phyloP scores from a whole-genome alignment of 225 moss, liverwort and hornwort species.

The Anthoceros angustus region DNA sequence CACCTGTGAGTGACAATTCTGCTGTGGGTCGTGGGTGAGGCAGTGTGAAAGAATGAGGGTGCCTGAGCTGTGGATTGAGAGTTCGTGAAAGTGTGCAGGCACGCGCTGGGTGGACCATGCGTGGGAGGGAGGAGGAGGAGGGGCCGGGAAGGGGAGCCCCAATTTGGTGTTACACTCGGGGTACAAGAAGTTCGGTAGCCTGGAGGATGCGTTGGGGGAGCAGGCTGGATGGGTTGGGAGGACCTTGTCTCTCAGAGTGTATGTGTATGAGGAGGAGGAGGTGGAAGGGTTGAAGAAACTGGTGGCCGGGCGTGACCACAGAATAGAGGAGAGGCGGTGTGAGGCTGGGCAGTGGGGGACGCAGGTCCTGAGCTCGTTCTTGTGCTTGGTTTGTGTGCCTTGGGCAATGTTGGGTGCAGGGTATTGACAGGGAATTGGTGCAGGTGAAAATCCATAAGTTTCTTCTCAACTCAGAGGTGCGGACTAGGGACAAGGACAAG shows the following conservation, averaged over 20 bases:
- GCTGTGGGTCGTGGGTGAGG: neutral
- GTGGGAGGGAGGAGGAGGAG: neutral
- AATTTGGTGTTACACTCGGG: neutral
- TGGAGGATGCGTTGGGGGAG: neutral
- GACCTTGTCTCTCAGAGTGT: constrained; percentile 29
- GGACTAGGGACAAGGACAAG: constrained; percentile 33
- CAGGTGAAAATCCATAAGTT: constrained; percentile 51
- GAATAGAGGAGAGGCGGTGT: constrained; percentile 27
- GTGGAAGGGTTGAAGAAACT: constrained; percentile 38
- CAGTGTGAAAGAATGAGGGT: too few species aligned
- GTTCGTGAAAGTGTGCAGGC: neutral
- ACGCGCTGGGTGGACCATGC: neutral
- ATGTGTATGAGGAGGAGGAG: constrained; percentile 38
- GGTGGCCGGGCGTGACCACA: constrained; percentile 37
- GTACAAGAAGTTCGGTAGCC: neutral
- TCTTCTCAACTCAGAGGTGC: constrained; percentile 36
- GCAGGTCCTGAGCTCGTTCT: constrained; percentile 20
- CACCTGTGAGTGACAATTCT: neutral
- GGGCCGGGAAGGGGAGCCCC: neutral
- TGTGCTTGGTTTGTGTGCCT: neutral
- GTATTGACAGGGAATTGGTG: neutral
- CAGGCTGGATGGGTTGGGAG: constrained; percentile 27
- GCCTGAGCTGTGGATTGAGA: too few species aligned
- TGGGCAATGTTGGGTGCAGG: neutral
- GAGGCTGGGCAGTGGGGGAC: constrained; percentile 57